phyloP scores from a whole-genome alignment of 2,329 filamentous ascomycete species.

The Epichloe elymi region DNA sequence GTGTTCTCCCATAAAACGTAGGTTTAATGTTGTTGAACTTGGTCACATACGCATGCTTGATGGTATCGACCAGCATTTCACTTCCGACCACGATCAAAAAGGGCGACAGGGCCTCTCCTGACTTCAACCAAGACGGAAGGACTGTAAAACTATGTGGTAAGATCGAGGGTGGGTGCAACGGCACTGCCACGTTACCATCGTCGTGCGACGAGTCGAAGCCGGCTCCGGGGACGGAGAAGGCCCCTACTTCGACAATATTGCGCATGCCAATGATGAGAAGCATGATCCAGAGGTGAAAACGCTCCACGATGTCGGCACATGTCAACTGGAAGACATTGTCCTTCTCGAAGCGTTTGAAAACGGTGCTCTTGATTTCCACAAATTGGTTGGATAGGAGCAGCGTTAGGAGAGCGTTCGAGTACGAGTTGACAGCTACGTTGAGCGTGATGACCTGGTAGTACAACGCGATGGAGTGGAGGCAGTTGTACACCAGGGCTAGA shows the following conservation, averaged over 20 bases:
- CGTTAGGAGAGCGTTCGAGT: conserved; percentile 88
- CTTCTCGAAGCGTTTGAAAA: conserved; percentile 98
- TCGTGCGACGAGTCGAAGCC: conserved; percentile 34
- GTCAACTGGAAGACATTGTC: conserved; percentile 95
- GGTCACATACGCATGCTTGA: conserved; percentile 95
- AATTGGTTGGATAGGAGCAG: conserved; percentile 95
- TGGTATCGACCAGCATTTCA: conserved; percentile 91
- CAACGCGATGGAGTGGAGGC: conserved; percentile 71
- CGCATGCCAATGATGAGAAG: conserved; percentile 89
- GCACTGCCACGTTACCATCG: conserved; percentile 39
- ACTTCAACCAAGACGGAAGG: conserved; percentile 62
- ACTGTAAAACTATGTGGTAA: conserved; percentile 85
- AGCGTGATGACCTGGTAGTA: conserved; percentile 98
- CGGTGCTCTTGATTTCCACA: conserved; percentile 95
- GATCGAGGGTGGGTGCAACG: conserved; percentile 57
- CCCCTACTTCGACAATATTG: conserved; percentile 91
- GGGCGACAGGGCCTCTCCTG: conserved; percentile 78
- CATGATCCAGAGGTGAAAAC: conserved; percentile 97
- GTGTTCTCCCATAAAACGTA: conserved; percentile 72
- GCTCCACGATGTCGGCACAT: conserved; percentile 90
- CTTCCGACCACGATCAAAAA: conserved; percentile 91
- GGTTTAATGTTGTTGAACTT: conserved; percentile 98
- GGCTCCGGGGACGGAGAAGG: conserved; percentile 51
- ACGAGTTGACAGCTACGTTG: conserved; percentile 96
- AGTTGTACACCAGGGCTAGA: conserved; percentile 75